Conservation (phyloP, 163 green algal genomes). For the Prototheca wickerhamii region DNA sequence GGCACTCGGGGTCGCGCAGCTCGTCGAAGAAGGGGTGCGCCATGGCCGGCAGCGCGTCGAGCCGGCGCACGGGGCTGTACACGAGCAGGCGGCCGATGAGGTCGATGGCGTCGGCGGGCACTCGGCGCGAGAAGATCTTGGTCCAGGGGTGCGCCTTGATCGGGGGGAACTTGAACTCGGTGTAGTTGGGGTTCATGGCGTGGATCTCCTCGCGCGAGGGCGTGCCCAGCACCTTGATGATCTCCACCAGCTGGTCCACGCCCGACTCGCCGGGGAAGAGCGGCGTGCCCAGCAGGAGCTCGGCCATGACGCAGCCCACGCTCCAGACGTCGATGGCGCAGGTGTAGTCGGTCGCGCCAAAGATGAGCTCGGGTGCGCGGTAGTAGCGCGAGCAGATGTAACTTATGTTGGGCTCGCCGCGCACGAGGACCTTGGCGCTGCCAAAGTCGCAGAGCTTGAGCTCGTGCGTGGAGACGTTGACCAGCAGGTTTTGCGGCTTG, state of each 20-base stretch:
- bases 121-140: constrained; percentile 91
- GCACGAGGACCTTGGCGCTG: constrained; percentile 85
- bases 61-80: constrained; percentile 70
- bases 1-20: constrained; percentile 67
- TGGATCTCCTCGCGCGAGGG: constrained; percentile 92
- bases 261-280: constrained; percentile 83
- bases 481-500: constrained; percentile 98
- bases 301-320: constrained; percentile 94
- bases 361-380: constrained; percentile 95
- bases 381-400: constrained; percentile 97
- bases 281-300: constrained; percentile 89
- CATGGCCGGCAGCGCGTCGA: constrained; percentile 64
- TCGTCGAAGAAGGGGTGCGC: constrained; percentile 96
- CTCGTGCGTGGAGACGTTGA: constrained; percentile 83
- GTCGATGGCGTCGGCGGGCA: constrained; percentile 86
- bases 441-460: constrained; percentile 99
- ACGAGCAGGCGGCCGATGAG: constrained; percentile 90
- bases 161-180: constrained; percentile 97
- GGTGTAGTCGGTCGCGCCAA: constrained; percentile 97
- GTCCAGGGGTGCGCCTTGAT: constrained; percentile 94
- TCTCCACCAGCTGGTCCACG: constrained; percentile 98
- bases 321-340: constrained; percentile 96
- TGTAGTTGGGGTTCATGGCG: constrained; percentile 99
- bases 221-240: constrained; percentile 91
- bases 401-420: constrained; percentile 95